A percentile compares a stretch with the other conserved stretches of the same genome.
Evolutionary conservation across 2,329 filamentous ascomycete genomes (phyloP).

Genomic region (Huntiella decipiens): DNA sequence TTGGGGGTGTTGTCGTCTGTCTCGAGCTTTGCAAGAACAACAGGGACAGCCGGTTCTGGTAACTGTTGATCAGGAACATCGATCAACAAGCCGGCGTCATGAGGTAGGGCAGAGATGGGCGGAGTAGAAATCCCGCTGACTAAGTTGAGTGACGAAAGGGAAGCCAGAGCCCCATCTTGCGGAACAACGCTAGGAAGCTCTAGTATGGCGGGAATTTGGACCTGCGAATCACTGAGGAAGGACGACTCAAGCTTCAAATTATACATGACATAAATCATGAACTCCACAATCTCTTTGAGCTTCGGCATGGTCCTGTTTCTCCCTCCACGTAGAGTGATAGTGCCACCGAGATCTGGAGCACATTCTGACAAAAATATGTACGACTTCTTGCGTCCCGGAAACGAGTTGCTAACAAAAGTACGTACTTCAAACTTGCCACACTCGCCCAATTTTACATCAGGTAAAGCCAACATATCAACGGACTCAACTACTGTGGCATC

Average conservation of each 20-base stretch:
- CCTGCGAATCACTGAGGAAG: constrained; percentile 79
- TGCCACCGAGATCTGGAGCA: constrained; percentile 76
- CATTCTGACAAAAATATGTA: constrained; percentile 93
- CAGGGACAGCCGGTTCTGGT: too few species aligned
- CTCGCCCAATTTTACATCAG: constrained; percentile 54
- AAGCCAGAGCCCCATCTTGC: background rate
- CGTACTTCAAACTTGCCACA: constrained; percentile 87
- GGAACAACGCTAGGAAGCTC: constrained; percentile 9
- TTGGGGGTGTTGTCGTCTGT: too few species aligned
- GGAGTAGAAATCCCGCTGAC: too few species aligned
- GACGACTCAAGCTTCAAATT: constrained; percentile 92
- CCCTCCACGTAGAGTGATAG: constrained; percentile 74
- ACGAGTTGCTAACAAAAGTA: constrained; percentile 69
- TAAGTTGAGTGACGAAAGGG: background rate
- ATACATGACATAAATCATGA: constrained; percentile 98
- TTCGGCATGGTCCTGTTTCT: constrained; percentile 50
- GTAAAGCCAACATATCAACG: constrained; percentile 69
- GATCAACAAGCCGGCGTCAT: too few species aligned
- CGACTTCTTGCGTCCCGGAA: constrained; percentile 64
- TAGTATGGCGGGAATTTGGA: constrained; percentile 52
- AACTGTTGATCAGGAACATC: too few species aligned
- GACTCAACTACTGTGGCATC: constrained; percentile 88
- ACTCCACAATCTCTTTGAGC: constrained; percentile 87
- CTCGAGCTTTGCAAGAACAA: too few species aligned
- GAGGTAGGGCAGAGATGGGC: too few species aligned